Evolutionary conservation across 2,329 filamentous ascomycete species (phyloP).

Genomic region (Colletotrichum incanum): DNA sequence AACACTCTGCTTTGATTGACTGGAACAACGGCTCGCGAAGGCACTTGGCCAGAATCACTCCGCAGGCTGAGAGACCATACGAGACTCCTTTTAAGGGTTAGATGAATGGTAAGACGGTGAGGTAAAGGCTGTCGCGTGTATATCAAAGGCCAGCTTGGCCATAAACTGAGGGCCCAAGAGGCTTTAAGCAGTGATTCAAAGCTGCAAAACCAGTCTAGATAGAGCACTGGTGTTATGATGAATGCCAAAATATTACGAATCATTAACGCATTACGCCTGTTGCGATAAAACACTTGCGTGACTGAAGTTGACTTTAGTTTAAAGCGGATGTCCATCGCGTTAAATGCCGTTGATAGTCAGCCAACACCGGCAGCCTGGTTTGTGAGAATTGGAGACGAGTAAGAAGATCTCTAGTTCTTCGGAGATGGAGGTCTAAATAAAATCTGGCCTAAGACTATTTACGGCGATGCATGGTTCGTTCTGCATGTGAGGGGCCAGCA

Average conservation of each 20-base stretch:
- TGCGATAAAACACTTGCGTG: no score
- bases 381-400: no score
- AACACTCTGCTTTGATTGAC: constrained; percentile 40
- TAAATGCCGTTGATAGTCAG: not conserved
- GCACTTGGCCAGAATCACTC: constrained; percentile 41
- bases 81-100: constrained; percentile 42
- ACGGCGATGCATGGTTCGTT: not conserved
- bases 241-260: constrained; percentile 13
- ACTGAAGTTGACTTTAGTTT: not conserved
- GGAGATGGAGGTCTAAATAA: not conserved
- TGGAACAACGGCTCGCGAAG: constrained; percentile 41
- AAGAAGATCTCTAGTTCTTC: not conserved
- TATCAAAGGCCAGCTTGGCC: not conserved
- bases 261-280: not conserved
- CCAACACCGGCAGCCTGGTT: not conserved
- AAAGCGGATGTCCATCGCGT: not conserved
- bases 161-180: not conserved
- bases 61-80: constrained; percentile 39
- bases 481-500: no score
- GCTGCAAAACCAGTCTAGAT: not conserved
- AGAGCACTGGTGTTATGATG: constrained; percentile 4
- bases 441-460: not conserved
- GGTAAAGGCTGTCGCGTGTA: not conserved
- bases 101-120: not conserved
- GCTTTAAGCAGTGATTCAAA: not conserved